These are phyloP conservation scores for Rhodamnia argentea DNA, from an alignment of 345 rosid genomes.

Conservation along the genomic window DNA sequence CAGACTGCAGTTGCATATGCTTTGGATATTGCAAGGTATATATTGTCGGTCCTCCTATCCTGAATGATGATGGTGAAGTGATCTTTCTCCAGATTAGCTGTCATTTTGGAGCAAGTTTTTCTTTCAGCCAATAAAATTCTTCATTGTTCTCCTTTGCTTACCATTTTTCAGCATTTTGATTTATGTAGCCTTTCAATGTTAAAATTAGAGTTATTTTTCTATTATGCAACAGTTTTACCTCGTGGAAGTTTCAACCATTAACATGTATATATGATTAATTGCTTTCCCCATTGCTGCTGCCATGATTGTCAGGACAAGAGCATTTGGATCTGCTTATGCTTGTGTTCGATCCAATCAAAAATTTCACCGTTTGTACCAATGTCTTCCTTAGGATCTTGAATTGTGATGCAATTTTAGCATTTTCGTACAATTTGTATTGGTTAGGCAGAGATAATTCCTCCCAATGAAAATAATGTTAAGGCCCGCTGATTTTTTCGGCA, in stretches of 20 bases:
- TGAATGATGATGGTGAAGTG: background rate
- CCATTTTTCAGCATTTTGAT: background rate
- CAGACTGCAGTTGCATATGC: conserved; percentile 46
- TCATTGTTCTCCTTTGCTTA: background rate
- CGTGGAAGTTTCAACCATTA: background rate
- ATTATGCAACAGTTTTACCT: background rate
- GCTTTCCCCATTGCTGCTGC: background rate
- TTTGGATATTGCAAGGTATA: conserved; percentile 59
- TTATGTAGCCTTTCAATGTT: background rate
- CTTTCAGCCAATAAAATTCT: background rate
- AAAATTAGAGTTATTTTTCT: background rate
- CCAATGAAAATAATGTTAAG: background rate
- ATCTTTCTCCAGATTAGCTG: background rate
- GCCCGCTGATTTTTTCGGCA: background rate
- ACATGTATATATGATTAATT: background rate
- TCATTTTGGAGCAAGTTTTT: background rate
- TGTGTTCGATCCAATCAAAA: background rate
- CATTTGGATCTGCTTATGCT: background rate
- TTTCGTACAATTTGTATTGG: background rate
- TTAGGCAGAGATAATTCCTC: background rate
- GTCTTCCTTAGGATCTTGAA: background rate
- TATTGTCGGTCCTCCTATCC: background rate
- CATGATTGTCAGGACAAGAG: background rate
- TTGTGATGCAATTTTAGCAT: background rate
- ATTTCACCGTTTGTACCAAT: background rate